phyloP scores from a whole-genome alignment of 73 alveolate genomes.

The Stentor coeruleus region DNA sequence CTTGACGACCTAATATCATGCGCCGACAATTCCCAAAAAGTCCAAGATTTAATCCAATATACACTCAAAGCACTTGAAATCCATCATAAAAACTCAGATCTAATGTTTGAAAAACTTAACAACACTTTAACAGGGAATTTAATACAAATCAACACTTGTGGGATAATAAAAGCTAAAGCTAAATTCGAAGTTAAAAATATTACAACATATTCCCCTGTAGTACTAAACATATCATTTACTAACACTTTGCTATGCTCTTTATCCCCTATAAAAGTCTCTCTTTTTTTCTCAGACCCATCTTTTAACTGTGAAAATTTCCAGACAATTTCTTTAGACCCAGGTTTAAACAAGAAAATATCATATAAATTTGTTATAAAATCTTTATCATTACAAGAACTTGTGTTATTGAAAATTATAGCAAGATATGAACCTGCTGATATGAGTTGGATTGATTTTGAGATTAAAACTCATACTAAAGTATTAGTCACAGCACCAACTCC shows the following conservation, averaged over 20 bases:
- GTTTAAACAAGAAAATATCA: neutral
- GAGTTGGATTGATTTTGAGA: conserved; percentile 12
- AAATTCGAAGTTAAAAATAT: neutral
- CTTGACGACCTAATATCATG: neutral
- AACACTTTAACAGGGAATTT: neutral
- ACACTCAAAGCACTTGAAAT: neutral
- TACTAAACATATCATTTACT: neutral
- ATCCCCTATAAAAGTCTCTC: neutral
- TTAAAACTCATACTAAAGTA: neutral
- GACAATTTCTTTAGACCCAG: conserved; percentile 3
- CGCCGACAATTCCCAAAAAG: neutral
- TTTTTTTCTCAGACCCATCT: conserved; percentile 8
- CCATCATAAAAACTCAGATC: neutral
- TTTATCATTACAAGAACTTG: neutral
- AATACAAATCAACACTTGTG: neutral
- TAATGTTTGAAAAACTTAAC: neutral
- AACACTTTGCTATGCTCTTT: neutral
- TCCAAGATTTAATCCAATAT: neutral
- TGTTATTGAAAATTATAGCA: neutral
- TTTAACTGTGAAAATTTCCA: neutral
- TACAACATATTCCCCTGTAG: neutral
- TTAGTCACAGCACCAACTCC: neutral
- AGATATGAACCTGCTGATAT: neutral
- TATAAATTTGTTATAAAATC: neutral
- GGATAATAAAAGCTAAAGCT: neutral